Evolutionary conservation across 2,329 filamentous ascomycete species (phyloP), one percentile per base, ranked within the genome.

Genomic region (Beauveria medogensis): DNA sequence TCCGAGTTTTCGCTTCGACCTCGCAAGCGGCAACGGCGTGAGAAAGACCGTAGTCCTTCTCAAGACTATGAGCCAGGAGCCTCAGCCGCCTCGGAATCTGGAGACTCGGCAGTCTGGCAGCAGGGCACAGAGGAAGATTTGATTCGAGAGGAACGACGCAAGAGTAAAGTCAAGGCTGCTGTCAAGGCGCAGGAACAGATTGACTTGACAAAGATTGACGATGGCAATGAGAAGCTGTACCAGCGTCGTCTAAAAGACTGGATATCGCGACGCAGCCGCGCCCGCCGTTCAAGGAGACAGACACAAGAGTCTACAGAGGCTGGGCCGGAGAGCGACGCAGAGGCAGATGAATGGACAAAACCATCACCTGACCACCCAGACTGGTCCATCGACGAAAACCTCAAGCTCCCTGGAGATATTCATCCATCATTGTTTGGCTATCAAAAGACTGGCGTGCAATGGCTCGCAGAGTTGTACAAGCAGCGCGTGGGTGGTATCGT

Each of bases 381-480:
- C 71, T 83, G 90, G 54, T 75, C 81, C 5, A 85, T 96, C 55
- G 86, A 89, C 57, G 88, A 90, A 44, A 88, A 84, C 3, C 84
- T 95, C 61, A 89, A 84, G 56, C 80, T 99, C 5, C 94, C 94
- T 1, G 94, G 94, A 2, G 94, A 99, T 68, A 93, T 99, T 8
- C 92, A 90, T 65, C 91, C 92, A 0, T 91, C 91, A 2, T 78
- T 99, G 0, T 99, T 97, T 68, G 91, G 95, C 64, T 99, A 99
- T 67, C 94, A 99, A 69, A 97, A 96, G 73, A 97, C 92, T 0
- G 92, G 93, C 3, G 92, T 99, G 3, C 90, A 96, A 70, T 99
- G 94, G 94, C 82, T 99, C 7, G 92, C 91, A 72, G 93, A 99
- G 72, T 78, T 99, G 2, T 93, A 96, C 71, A 85, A 87, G 60